Conservation (phyloP, 371 early-diverging fungal species). For the Gilbertella persicaria region DNA sequence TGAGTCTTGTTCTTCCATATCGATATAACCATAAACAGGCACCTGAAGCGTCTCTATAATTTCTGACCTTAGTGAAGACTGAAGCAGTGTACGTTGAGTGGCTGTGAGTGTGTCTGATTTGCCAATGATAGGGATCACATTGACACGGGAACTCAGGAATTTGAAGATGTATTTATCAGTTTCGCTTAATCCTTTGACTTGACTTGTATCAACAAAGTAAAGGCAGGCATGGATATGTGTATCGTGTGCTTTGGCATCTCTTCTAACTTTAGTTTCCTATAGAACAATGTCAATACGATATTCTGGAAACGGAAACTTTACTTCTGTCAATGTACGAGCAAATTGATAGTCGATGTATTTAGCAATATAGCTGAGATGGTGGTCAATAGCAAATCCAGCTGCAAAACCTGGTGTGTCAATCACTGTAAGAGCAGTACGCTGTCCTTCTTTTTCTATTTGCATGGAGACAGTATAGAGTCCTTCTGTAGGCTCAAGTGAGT, state of each 20-base stretch:
- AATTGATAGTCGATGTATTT: constrained; percentile 74
- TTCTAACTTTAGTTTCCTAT: constrained; percentile 70
- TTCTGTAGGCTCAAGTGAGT: constrained; percentile 40
- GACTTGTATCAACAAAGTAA: constrained; percentile 86
- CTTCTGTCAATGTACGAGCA: constrained; percentile 74
- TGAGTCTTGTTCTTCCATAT: constrained; percentile 58
- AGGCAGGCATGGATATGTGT: constrained; percentile 94
- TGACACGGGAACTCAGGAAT: constrained; percentile 81
- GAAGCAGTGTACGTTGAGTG: constrained; percentile 80
- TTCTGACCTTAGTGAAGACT: constrained; percentile 66
- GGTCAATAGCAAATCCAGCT: constrained; percentile 41
- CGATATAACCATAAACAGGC: constrained; percentile 68
- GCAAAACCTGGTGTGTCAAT: constrained; percentile 83
- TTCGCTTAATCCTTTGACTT: constrained; percentile 63
- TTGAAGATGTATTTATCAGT: constrained; percentile 87
- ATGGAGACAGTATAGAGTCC: constrained; percentile 51
- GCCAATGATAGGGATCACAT: constrained; percentile 96
- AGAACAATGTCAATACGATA: constrained; percentile 15
- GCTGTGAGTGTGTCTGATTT: constrained; percentile 94
- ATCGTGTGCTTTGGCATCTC: constrained; percentile 75
- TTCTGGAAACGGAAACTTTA: constrained; percentile 18
- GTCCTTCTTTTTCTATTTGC: constrained; percentile 78
- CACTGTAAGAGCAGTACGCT: constrained; percentile 76
- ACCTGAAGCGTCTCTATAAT: constrained; percentile 56
- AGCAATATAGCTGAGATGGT: constrained; percentile 51